A percentile compares a stretch with the other conserved stretches of the same genome.
Evolutionary conservation across 2,329 filamentous ascomycete species (phyloP).

Genomic region (Fusarium sp.): DNA sequence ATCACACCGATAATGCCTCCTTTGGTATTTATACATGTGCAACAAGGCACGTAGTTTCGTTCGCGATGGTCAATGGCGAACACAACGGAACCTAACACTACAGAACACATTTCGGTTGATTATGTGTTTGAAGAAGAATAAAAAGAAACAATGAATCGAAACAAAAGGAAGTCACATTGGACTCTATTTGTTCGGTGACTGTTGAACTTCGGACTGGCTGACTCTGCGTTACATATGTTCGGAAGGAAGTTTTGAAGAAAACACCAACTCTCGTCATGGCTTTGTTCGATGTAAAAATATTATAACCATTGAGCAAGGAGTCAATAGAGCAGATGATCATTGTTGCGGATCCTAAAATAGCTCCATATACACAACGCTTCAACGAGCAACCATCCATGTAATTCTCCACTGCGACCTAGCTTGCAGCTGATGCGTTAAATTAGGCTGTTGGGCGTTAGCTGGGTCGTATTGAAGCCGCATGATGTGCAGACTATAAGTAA

Average conservation of each 20-base stretch:
- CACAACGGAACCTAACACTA: not conserved
- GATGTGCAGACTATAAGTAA: not conserved
- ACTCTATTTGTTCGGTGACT: not conserved
- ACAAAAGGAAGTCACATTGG: not conserved
- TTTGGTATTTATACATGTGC: not conserved
- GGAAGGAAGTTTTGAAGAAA: not conserved
- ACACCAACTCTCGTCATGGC: not conserved
- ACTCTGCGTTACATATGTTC: not conserved
- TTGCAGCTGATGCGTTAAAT: not conserved
- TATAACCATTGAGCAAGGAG: not conserved
- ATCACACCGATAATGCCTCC: not conserved
- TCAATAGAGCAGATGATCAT: not conserved
- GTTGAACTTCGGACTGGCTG: not conserved
- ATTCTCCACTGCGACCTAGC: not conserved
- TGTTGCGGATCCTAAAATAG: not conserved
- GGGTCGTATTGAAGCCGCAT: not conserved
- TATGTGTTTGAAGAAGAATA: not conserved
- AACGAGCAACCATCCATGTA: not conserved
- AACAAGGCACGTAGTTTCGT: not conserved
- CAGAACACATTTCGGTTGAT: not conserved
- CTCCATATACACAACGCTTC: not conserved
- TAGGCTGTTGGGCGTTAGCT: slow-evolving; percentile 2
- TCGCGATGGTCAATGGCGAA: not conserved
- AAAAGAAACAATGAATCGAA: not conserved
- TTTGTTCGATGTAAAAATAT: not conserved